A percentile compares a stretch with the other conserved stretches of the same genome.
These are phyloP conservation scores for Mycena floridula DNA, from an alignment of 768 basidiomycete genomes.

Conservation along the genomic window DNA sequence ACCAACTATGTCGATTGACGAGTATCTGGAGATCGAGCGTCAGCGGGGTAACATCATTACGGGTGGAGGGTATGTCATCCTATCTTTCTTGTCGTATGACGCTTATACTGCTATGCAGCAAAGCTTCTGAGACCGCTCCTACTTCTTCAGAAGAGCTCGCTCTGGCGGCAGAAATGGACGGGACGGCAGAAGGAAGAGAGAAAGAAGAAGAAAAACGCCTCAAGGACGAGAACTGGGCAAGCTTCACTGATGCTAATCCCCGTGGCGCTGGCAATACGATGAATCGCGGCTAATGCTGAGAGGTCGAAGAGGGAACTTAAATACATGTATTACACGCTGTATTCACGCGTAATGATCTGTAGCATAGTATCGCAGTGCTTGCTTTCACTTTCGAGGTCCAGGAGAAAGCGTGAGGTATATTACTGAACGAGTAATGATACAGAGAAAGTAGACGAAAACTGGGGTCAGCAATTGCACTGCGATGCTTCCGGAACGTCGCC, in stretches of 20 bases:
- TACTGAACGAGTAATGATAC: too few relatives aligned
- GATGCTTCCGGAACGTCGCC: conserved; percentile 82
- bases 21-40: conserved; percentile 84
- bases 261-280: conserved; percentile 95
- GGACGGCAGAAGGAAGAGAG: conserved; percentile 57
- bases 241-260: conserved; percentile 78
- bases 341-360: background rate
- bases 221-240: conserved; percentile 91
- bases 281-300: conserved; percentile 68
- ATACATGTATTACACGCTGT: background rate
- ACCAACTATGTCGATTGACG: conserved; percentile 94
- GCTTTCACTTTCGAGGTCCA: too few relatives aligned
- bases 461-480: conserved; percentile 68
- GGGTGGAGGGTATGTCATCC: conserved; percentile 69
- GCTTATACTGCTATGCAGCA: conserved; percentile 31
- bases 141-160: conserved; percentile 77
- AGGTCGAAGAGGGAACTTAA: too few relatives aligned
- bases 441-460: background rate
- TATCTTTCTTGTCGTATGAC: background rate
- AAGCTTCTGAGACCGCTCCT: conserved; percentile 56
- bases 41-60: conserved; percentile 82
- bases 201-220: conserved; percentile 71
- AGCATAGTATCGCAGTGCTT: too few relatives aligned
- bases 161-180: conserved; percentile 81
- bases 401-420: too few relatives aligned